Conservation (phyloP, 2,329 filamentous ascomycete genomes). For the Penicillium glabrum region DNA sequence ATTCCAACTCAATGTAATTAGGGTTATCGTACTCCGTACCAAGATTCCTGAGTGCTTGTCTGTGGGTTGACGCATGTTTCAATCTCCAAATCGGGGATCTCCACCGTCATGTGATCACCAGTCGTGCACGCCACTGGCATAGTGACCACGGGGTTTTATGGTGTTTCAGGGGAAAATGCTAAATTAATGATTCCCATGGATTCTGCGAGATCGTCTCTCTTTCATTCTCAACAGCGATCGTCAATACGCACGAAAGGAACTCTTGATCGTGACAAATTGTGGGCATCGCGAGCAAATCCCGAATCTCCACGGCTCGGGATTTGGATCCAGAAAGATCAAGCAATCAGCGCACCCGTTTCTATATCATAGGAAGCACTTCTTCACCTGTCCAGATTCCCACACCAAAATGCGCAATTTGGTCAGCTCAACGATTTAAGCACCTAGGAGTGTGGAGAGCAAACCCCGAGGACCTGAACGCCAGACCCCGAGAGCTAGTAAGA, state of each 20-base stretch:
- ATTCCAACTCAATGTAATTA: neutral
- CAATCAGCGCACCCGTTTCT: conserved; percentile 30
- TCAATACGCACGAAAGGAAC: neutral
- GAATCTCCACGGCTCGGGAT: conserved; percentile 33
- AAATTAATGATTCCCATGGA: neutral
- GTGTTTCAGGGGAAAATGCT: neutral
- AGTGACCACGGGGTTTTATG: neutral
- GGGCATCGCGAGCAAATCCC: conserved; percentile 32
- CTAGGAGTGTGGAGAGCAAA: neutral
- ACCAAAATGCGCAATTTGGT: neutral
- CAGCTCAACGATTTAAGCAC: neutral
- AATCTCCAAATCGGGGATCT: neutral
- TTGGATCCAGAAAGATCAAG: conserved; percentile 29
- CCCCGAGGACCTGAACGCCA: neutral
- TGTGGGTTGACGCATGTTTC: neutral
- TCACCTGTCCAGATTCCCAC: conserved; percentile 1
- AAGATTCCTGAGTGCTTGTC: neutral
- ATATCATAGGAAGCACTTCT: conserved; percentile 25
- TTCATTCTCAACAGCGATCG: neutral
- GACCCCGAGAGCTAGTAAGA: neutral
- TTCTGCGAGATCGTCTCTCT: neutral
- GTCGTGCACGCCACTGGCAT: neutral
- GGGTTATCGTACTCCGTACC: neutral
- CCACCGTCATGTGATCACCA: neutral
- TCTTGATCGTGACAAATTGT: conserved; percentile 12